A percentile compares a stretch with the other conserved stretches of the same genome.
phyloP scores from a whole-genome alignment of 116 monocot species.

The Papilionanthe hybrid region DNA sequence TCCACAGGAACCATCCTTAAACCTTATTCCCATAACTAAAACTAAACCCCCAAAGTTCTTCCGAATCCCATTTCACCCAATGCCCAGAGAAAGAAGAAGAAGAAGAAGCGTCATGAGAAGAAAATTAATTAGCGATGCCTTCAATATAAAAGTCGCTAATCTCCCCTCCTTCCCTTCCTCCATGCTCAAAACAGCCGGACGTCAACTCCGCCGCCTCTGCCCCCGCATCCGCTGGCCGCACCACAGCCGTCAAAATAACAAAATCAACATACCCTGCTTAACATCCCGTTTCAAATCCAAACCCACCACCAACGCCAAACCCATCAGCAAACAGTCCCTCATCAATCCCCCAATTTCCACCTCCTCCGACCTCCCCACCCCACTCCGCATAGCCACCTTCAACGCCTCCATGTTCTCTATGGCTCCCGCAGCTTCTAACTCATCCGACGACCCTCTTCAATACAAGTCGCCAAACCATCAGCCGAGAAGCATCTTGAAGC shows the following conservation, averaged over 20 bases:
- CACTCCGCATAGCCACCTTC: constrained; percentile 72
- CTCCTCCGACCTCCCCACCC: background rate
- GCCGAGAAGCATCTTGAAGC: constrained; percentile 72
- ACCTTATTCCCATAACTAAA: background rate
- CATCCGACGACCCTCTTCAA: constrained; percentile 28
- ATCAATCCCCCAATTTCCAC: background rate
- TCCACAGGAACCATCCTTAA: background rate
- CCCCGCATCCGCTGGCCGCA: constrained; percentile 12
- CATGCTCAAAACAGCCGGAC: constrained; percentile 15
- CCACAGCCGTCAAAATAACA: background rate
- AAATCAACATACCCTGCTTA: background rate
- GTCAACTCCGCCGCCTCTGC: constrained; percentile 24
- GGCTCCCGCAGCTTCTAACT: constrained; percentile 51
- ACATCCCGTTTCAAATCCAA: background rate
- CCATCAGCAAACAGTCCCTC: background rate
- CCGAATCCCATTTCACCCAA: background rate
- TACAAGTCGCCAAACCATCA: constrained; percentile 34
- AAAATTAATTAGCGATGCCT: background rate
- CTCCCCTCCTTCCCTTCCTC: background rate
- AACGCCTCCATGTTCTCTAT: constrained; percentile 93
- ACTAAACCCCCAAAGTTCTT: background rate
- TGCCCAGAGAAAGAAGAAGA: background rate
- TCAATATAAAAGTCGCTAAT: background rate
- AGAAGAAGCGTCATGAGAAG: background rate
- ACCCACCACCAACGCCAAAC: background rate